Conservation (phyloP, 176 grass and related monocot genomes). For the Raddia guianensis region DNA sequence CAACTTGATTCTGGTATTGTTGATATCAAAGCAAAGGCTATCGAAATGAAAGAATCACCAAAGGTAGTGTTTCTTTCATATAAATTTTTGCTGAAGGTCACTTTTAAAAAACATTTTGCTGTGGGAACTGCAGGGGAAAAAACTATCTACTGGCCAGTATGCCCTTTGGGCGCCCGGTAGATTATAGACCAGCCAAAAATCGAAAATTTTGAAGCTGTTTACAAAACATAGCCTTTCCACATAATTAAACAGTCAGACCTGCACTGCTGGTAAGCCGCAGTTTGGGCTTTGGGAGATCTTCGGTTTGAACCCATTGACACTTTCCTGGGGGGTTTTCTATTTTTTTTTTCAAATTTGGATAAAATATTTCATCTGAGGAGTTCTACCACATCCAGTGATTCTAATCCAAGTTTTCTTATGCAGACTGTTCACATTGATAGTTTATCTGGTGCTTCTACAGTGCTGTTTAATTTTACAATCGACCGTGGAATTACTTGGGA, state of each 20-base stretch:
- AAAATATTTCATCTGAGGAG: not conserved
- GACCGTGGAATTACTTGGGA: constrained; percentile 88
- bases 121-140: no score
- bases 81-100: no score
- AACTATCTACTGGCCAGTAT: no score
- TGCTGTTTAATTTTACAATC: constrained; percentile 81
- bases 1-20: constrained; percentile 96
- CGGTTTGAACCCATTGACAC: no score
- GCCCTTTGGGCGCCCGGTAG: no score
- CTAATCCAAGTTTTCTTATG: constrained; percentile 40
- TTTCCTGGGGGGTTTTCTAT: no score
- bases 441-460: constrained; percentile 81
- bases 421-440: constrained; percentile 88
- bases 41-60: constrained; percentile 75
- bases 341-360: not conserved
- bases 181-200: not conserved
- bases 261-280: not conserved
- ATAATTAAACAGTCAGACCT: constrained; percentile 13
- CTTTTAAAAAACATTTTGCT: no score
- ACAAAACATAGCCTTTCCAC: constrained; percentile 1
- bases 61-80: constrained; percentile 59
- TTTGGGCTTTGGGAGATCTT: not conserved
- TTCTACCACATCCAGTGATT: constrained; percentile 5
- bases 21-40: constrained; percentile 83
- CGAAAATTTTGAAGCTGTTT: not conserved